Evolutionary conservation across 371 early-diverging fungal species (phyloP).

Genomic region (Haplosporangium sp.): DNA sequence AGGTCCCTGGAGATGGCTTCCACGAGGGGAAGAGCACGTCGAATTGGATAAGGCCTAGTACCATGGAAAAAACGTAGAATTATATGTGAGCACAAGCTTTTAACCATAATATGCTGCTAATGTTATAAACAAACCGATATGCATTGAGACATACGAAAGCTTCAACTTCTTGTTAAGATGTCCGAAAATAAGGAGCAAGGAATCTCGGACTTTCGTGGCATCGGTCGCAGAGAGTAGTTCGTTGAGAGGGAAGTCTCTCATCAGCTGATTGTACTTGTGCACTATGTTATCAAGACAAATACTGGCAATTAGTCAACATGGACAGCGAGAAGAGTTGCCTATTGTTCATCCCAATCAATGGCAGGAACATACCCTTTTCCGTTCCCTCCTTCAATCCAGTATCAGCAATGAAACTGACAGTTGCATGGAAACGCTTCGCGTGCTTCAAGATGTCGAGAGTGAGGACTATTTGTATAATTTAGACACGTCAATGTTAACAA

Average conservation of each 20-base stretch:
- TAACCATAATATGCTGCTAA: no score
- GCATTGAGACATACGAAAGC: slow-evolving; percentile 70
- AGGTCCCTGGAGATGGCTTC: slow-evolving; percentile 96
- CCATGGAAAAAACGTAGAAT: neutral
- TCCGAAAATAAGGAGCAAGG: slow-evolving; percentile 87
- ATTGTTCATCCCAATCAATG: neutral
- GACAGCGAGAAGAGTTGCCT: neutral
- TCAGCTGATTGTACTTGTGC: slow-evolving; percentile 94
- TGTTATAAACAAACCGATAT: no score
- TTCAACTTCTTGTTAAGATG: slow-evolving; percentile 98
- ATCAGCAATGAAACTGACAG: slow-evolving; percentile 97
- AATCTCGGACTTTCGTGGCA: slow-evolving; percentile 82
- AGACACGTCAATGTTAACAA: neutral
- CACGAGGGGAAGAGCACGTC: slow-evolving; percentile 91
- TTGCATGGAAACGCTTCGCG: slow-evolving; percentile 98
- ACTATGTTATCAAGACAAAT: slow-evolving; percentile 59
- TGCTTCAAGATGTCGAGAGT: slow-evolving; percentile 94
- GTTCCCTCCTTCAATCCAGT: slow-evolving; percentile 96
- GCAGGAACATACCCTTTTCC: slow-evolving; percentile 69
- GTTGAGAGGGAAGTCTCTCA: slow-evolving; percentile 98
- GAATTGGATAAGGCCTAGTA: slow-evolving; percentile 90
- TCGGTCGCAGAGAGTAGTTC: slow-evolving; percentile 96
- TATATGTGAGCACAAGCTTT: no score
- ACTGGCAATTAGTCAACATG: no score
- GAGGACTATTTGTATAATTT: slow-evolving; percentile 62